These are phyloP conservation scores for Guadua angustifolia DNA, from an alignment of 176 grass and related monocot species.

Conservation along the genomic window DNA sequence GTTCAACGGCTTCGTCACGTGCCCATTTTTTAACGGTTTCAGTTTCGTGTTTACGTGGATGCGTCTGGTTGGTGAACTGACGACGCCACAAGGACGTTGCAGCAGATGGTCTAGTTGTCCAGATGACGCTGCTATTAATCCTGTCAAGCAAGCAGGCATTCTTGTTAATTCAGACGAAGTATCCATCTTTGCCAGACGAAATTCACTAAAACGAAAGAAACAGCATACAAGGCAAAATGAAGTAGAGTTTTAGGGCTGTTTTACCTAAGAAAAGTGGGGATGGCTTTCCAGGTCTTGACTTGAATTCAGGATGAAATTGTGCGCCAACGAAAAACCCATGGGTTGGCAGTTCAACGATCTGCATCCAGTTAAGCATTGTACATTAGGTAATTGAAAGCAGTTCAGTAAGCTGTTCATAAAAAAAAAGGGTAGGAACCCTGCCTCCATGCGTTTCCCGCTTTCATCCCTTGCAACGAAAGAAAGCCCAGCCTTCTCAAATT, in stretches of 20 bases:
- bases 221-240: not conserved
- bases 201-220: not conserved
- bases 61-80: not conserved
- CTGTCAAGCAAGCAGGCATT: conserved; percentile 39
- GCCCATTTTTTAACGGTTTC: conserved; percentile 51
- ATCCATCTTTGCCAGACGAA: not conserved
- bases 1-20: conserved; percentile 52
- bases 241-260: not conserved
- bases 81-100: conserved; percentile 26
- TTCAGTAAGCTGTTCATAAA: not conserved
- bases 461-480: conserved; percentile 86
- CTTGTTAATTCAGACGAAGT: not conserved
- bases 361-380: conserved; percentile 23
- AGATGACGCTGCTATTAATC: conserved; percentile 69
- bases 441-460: conserved; percentile 87
- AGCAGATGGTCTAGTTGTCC: conserved; percentile 67
- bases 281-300: conserved; percentile 86
- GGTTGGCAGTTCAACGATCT: conserved; percentile 81
- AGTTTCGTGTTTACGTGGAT: not conserved
- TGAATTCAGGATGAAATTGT: conserved; percentile 98
- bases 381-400: conserved; percentile 3
- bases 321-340: conserved; percentile 79
- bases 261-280: conserved; percentile 94
- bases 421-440: not conserved
- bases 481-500: conserved; percentile 91